These are phyloP conservation scores for Collybia nuda DNA, from an alignment of 768 basidiomycete species.

Conservation along the genomic window DNA sequence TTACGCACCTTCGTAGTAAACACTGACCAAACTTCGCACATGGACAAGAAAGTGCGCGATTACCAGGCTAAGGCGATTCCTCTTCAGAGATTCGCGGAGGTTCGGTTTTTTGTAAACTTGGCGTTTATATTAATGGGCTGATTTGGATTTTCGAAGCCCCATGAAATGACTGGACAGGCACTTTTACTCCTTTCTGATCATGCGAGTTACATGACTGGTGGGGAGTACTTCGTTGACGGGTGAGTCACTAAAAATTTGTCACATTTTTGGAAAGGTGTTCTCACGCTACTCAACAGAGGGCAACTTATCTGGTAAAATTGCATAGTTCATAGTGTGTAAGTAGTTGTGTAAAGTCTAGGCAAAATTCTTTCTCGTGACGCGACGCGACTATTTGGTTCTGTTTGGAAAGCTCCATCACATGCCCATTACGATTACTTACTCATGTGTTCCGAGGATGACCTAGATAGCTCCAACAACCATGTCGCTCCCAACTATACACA, in stretches of 20 bases:
- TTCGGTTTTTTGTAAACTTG: constrained; percentile 10
- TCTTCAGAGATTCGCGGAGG: constrained; percentile 57
- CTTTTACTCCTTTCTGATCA: constrained; percentile 52
- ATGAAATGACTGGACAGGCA: constrained; percentile 57
- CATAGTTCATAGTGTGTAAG: too few relatives aligned
- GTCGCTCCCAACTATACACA: too few relatives aligned
- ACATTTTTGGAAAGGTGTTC: neutral
- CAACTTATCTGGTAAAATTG: constrained; percentile 28
- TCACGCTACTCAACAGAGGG: constrained; percentile 16
- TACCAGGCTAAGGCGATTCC: constrained; percentile 52
- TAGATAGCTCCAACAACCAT: too few relatives aligned
- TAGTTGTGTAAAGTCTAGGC: too few relatives aligned
- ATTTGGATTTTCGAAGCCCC: constrained; percentile 31
- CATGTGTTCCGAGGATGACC: too few relatives aligned
- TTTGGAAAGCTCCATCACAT: too few relatives aligned
- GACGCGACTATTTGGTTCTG: too few relatives aligned
- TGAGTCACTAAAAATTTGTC: constrained; percentile 21
- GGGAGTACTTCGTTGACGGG: constrained; percentile 59
- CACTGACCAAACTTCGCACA: constrained; percentile 56
- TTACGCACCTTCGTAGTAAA: constrained; percentile 33
- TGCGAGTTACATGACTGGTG: constrained; percentile 58
- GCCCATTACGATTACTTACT: too few relatives aligned
- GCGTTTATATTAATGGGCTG: neutral
- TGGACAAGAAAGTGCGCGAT: constrained; percentile 48
- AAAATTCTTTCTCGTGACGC: too few relatives aligned